Evolutionary conservation across 495 filamentous ascomycete species (phyloP).

Genomic region (Penicillium antarcticum): DNA sequence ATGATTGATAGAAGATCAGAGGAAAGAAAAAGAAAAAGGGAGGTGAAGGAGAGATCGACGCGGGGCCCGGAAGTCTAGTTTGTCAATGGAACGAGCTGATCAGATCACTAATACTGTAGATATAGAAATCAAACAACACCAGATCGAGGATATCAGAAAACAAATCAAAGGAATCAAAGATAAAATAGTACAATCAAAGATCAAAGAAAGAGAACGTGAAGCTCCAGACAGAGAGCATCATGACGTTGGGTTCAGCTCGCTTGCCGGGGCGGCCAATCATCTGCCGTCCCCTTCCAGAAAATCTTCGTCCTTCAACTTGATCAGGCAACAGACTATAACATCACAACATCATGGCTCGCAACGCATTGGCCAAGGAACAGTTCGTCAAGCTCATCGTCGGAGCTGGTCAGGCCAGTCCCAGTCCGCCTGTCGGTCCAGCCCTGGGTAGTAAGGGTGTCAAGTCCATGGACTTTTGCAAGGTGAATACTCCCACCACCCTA

Average conservation of each 20-base stretch:
- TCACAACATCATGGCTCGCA: slow-evolving; percentile 68
- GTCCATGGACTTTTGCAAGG: slow-evolving; percentile 99
- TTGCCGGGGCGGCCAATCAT: slow-evolving; percentile 23
- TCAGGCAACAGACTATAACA: background rate
- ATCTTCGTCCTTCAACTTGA: slow-evolving; percentile 12
- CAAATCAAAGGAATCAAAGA: background rate
- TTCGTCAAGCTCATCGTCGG: slow-evolving; percentile 98
- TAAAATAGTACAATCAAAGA: background rate
- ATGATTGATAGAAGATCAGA: slow-evolving; percentile 3
- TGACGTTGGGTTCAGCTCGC: slow-evolving; percentile 25
- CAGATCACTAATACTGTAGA: background rate
- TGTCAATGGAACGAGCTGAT: slow-evolving; percentile 12
- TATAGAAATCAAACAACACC: no score
- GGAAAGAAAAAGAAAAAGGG: slow-evolving; percentile 17
- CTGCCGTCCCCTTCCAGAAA: slow-evolving; percentile 13
- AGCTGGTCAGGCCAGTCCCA: slow-evolving; percentile 92
- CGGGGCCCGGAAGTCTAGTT: slow-evolving; percentile 31
- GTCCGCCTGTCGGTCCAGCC: slow-evolving; percentile 96
- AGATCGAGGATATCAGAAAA: background rate
- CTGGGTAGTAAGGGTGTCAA: slow-evolving; percentile 98
- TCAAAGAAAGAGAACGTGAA: background rate
- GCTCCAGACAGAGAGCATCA: background rate
- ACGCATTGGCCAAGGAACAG: slow-evolving; percentile 66
- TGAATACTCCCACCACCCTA: slow-evolving; percentile 33
- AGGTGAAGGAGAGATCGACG: slow-evolving; percentile 25